phyloP scores from a whole-genome alignment of 305 asterid species.

The Striga hermonthica region DNA sequence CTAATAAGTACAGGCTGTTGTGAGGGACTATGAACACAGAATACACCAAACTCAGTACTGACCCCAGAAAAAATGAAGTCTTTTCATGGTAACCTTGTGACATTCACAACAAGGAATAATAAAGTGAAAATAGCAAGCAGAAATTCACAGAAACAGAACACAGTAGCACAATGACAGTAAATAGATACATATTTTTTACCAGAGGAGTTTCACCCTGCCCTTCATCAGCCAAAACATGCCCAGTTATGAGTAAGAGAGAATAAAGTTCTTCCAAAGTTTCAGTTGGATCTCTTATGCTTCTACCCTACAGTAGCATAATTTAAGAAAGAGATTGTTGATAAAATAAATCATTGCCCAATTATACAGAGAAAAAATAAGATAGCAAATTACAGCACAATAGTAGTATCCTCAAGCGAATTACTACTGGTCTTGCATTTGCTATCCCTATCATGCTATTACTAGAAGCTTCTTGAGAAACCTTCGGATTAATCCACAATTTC shows the following conservation, averaged over 20 bases:
- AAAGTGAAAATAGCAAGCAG: slow-evolving; percentile 4
- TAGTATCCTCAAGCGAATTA: slow-evolving; percentile 13
- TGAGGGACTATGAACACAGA: slow-evolving; percentile 8
- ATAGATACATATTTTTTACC: slow-evolving; percentile 44
- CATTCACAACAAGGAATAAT: slow-evolving; percentile 22
- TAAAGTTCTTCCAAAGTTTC: slow-evolving; percentile 91
- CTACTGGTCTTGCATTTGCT: neutral
- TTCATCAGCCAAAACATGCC: slow-evolving; percentile 96
- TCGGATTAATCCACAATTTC: too few relatives aligned
- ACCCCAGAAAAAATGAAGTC: slow-evolving; percentile 7
- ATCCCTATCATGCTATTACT: too few relatives aligned
- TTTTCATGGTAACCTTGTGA: neutral
- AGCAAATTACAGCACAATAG: slow-evolving; percentile 25
- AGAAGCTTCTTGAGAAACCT: too few relatives aligned
- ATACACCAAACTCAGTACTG: slow-evolving; percentile 7
- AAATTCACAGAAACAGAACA: neutral
- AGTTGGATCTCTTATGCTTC: slow-evolving; percentile 78
- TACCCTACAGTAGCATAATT: slow-evolving; percentile 55
- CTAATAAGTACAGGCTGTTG: slow-evolving; percentile 15
- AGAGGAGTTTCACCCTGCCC: slow-evolving; percentile 90
- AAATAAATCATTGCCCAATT: slow-evolving; percentile 24
- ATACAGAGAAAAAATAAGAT: slow-evolving; percentile 20
- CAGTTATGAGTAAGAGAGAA: slow-evolving; percentile 83
- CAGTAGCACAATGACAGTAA: slow-evolving; percentile 11
- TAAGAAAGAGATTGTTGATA: slow-evolving; percentile 31